phyloP scores from a whole-genome alignment of 2,329 filamentous ascomycete genomes.

The Aspergillus neotritici region DNA sequence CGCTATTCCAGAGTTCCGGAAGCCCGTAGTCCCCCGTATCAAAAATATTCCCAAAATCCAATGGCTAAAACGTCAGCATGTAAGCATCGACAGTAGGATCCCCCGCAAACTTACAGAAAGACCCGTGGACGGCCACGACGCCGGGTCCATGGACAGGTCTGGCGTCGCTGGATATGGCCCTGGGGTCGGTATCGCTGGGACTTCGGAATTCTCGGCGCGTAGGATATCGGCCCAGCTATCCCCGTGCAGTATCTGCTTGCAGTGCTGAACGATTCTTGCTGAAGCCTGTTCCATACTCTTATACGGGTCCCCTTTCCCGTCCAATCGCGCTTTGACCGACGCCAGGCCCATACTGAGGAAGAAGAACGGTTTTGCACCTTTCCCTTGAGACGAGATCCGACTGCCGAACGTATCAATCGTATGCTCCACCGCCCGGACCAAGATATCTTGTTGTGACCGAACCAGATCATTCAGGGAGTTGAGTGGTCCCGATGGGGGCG shows the following conservation, averaged over 20 bases:
- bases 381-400: constrained; percentile 22
- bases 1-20: constrained; percentile 24
- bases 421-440: constrained; percentile 26
- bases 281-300: constrained; percentile 20
- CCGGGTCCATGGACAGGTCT: constrained; percentile 21
- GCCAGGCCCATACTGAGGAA: constrained; percentile 26
- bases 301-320: constrained; percentile 23
- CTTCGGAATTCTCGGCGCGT: constrained; percentile 11
- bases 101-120: constrained; percentile 18
- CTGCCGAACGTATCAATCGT: constrained; percentile 25
- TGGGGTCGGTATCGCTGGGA: constrained; percentile 8
- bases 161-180: constrained; percentile 13
- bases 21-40: constrained; percentile 22
- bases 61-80: constrained; percentile 14
- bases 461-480: constrained; percentile 25
- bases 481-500: constrained; percentile 6
- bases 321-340: constrained; percentile 29
- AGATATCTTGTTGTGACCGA: constrained; percentile 26
- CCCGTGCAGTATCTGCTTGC: constrained; percentile 20
- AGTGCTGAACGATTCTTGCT: constrained; percentile 18
- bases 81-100: constrained; percentile 8
- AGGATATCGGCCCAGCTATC: constrained; percentile 18
- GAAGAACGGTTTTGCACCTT: constrained; percentile 26
- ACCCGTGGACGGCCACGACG: constrained; percentile 17
- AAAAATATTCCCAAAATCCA: constrained; percentile 29